Evolutionary conservation across 2,329 filamentous ascomycete species (phyloP).

Genomic region (Paraphaeosphaeria minitans): DNA sequence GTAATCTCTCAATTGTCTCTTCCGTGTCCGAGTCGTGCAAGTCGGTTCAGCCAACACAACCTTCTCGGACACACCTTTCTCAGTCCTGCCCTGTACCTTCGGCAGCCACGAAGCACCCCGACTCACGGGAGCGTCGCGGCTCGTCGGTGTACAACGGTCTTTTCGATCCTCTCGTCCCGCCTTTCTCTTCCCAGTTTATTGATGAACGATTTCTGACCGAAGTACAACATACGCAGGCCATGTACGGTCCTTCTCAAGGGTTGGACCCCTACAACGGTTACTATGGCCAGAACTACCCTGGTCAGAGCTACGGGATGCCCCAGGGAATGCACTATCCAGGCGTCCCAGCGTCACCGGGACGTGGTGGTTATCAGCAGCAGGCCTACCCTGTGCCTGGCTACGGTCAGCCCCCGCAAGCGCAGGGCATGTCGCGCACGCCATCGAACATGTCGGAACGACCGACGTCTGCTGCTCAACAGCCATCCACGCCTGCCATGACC

Average conservation of each 20-base stretch:
- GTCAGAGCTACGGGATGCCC: constrained; percentile 56
- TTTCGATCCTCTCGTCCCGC: constrained; percentile 48
- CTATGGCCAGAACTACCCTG: constrained; percentile 48
- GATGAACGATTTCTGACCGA: constrained; percentile 76
- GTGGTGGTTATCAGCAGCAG: constrained; percentile 54
- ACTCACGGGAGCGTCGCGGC: constrained; percentile 24
- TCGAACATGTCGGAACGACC: constrained; percentile 62
- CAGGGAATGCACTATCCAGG: constrained; percentile 52
- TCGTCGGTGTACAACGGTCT: constrained; percentile 26
- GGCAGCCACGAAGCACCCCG: constrained; percentile 22
- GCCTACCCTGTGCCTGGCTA: constrained; percentile 59
- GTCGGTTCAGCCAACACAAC: constrained; percentile 21
- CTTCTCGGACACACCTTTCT: constrained; percentile 17
- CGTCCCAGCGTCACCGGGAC: constrained; percentile 52
- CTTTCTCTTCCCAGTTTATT: constrained; percentile 70
- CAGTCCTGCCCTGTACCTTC: constrained; percentile 17
- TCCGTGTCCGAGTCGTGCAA: constrained; percentile 27
- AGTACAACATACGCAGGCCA: constrained; percentile 66
- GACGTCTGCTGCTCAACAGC: constrained; percentile 64
- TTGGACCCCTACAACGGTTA: constrained; percentile 50
- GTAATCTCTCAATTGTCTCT: constrained; percentile 54
- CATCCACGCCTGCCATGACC: constrained; percentile 58
- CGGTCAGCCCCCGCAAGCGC: constrained; percentile 62
- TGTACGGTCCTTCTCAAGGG: constrained; percentile 59
- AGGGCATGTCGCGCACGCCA: constrained; percentile 70